These are phyloP conservation scores for Tanacetum coccineum DNA, from an alignment of 129 eudicot genomes.

Conservation along the genomic window DNA sequence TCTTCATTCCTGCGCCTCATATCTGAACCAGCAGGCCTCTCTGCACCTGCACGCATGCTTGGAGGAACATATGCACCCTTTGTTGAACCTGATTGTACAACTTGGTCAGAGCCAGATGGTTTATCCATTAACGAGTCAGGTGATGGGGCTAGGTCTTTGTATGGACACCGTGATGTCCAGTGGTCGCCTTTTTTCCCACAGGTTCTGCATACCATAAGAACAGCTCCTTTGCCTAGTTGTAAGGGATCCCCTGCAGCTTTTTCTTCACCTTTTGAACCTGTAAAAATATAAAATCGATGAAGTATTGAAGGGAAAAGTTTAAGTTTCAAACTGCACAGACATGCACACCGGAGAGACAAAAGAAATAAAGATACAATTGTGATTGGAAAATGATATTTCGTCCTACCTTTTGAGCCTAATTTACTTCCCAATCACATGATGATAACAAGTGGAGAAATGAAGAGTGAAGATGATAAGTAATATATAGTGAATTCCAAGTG, in stretches of 20 bases:
- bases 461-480: too few relatives aligned
- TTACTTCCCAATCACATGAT: too few relatives aligned
- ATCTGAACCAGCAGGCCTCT: conserved; percentile 38
- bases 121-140: conserved; percentile 35
- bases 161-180: conserved; percentile 58
- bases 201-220: conserved; percentile 63
- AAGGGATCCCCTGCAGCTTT: conserved; percentile 39
- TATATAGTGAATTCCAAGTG: too few relatives aligned
- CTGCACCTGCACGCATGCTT: conserved; percentile 48
- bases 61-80: conserved; percentile 55
- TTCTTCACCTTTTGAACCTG: conserved; percentile 50
- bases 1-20: conserved; percentile 58
- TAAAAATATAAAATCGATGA: background rate
- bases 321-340: too few relatives aligned
- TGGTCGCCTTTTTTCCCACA: conserved; percentile 63
- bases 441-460: too few relatives aligned
- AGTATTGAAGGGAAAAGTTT: too few relatives aligned
- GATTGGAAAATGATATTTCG: too few relatives aligned
- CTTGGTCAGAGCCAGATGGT: conserved; percentile 27
- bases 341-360: background rate
- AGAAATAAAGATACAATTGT: background rate
- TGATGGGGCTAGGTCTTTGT: conserved; percentile 46
- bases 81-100: conserved; percentile 22
- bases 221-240: conserved; percentile 46
- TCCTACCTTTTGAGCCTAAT: too few relatives aligned